Conservation (phyloP, 768 basidiomycete genomes). For the Neoboletus brunneissimus region DNA sequence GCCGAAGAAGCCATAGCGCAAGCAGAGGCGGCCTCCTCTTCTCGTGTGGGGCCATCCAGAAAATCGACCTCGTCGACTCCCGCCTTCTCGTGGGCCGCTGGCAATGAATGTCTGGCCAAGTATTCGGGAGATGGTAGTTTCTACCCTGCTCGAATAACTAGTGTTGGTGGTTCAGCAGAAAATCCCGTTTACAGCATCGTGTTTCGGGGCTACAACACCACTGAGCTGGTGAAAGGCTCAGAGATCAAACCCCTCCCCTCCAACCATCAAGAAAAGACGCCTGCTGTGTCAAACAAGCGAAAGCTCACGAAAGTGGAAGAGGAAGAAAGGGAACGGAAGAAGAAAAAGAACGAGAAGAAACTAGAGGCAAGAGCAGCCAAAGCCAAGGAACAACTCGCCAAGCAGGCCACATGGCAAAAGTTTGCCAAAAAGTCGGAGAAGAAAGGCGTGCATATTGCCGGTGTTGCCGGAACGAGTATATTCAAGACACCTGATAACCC, state of each 20-base stretch:
- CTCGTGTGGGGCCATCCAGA: constrained; percentile 54
- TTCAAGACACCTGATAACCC: constrained; percentile 96
- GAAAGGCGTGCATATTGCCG: constrained; percentile 90
- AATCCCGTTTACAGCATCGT: constrained; percentile 86
- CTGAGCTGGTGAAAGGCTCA: constrained; percentile 72
- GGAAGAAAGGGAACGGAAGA: constrained; percentile 84
- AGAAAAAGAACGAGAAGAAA: constrained; percentile 96
- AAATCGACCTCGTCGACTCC: constrained; percentile 52
- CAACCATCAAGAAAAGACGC: constrained; percentile 46
- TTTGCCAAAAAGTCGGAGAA: constrained; percentile 93
- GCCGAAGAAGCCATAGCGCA: constrained; percentile 71
- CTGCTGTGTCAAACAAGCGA: constrained; percentile 56
- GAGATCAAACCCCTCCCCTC: constrained; percentile 70
- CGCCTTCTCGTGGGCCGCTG: constrained; percentile 65
- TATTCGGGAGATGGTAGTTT: constrained; percentile 81
- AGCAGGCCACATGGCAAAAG: constrained; percentile 90
- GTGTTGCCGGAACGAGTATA: constrained; percentile 83
- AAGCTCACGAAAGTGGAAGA: constrained; percentile 79
- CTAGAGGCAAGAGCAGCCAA: constrained; percentile 78
- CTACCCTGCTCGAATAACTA: constrained; percentile 88
- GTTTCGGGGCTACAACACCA: constrained; percentile 90
- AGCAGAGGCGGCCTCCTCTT: constrained; percentile 59
- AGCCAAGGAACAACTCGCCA: constrained; percentile 80
- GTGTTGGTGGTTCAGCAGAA: constrained; percentile 75
- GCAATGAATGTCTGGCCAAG: constrained; percentile 83